Percentiles rank a stretch among this genome's conserved stretches.
Conservation (phyloP, 805 yeast species). For the Kluyveromyces dobzhanskii region DNA sequence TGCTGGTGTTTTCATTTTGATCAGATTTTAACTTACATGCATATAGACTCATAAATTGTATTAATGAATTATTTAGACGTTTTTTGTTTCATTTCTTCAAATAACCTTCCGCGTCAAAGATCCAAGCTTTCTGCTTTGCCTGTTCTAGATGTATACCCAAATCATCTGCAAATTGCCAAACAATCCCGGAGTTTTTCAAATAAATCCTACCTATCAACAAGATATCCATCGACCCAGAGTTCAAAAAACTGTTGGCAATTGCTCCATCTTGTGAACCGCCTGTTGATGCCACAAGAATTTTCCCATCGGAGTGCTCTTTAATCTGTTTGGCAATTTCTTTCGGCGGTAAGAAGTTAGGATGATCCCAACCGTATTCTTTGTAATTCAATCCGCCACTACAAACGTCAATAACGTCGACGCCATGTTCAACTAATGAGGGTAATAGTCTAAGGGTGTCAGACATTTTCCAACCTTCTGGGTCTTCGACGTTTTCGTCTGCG, state of each 20-base stretch:
- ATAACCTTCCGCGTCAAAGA: constrained; percentile 12
- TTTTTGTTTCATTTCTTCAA: not conserved
- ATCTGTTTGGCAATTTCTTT: constrained; percentile 1
- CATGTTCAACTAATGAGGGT: constrained; percentile 32
- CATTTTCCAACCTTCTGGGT: constrained; percentile 34
- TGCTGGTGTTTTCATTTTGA: constrained; percentile 31
- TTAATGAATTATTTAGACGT: no score
- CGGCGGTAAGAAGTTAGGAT: constrained; percentile 2
- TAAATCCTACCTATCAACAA: constrained; percentile 39
- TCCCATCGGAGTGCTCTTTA: constrained; percentile 3
- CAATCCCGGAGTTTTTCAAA: constrained; percentile 43
- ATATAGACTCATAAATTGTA: no score
- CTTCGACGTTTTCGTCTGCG: constrained; percentile 35
- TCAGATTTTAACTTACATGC: not conserved
- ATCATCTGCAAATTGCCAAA: constrained; percentile 42
- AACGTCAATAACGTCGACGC: constrained; percentile 45
- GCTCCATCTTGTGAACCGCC: constrained; percentile 34
- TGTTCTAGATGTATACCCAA: constrained; percentile 35
- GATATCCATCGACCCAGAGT: constrained; percentile 39
- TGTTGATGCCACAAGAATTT: constrained; percentile 37
- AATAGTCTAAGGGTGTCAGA: constrained; percentile 38
- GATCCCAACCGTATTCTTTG: constrained; percentile 13
- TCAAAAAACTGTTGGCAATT: constrained; percentile 34
- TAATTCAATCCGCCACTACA: constrained; percentile 45
- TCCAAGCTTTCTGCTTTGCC: constrained; percentile 30